phyloP scores from a whole-genome alignment of 2,329 filamentous ascomycete genomes.

The Akanthomyces uredinophilus region DNA sequence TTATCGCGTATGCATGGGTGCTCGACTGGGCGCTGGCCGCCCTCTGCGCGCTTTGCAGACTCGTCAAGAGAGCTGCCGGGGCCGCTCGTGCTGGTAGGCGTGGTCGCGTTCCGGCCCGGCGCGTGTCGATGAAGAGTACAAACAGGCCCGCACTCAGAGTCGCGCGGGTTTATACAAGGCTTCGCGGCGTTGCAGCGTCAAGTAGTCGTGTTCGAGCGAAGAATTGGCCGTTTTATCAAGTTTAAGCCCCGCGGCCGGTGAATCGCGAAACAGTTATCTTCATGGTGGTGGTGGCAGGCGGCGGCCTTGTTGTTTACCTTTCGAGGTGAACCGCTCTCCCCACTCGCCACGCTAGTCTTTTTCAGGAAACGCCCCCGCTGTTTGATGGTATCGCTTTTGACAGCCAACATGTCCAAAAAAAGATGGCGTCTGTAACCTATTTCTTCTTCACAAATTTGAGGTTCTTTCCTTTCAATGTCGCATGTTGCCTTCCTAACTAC shows the following conservation, averaged over 20 bases:
- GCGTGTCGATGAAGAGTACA: slow-evolving; percentile 2
- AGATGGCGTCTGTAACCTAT: too few species aligned
- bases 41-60: not conserved
- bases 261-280: slow-evolving; percentile 7
- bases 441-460: not conserved
- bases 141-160: not conserved
- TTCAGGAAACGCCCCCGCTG: slow-evolving; percentile 5
- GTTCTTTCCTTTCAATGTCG: slow-evolving; percentile 12
- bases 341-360: slow-evolving; percentile 7
- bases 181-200: not conserved
- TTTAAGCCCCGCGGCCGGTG: not conserved
- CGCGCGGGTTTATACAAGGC: not conserved
- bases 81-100: not conserved
- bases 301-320: slow-evolving; percentile 15
- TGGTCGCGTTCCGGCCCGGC: slow-evolving; percentile 9
- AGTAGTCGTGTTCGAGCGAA: not conserved
- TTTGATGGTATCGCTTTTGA: not conserved
- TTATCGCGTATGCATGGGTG: not conserved
- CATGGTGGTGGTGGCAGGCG: slow-evolving; percentile 6
- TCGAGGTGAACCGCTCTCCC: slow-evolving; percentile 7
- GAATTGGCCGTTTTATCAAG: not conserved
- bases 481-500: slow-evolving; percentile 18
- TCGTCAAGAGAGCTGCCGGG: not conserved
- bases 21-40: not conserved
- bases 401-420: too few species aligned